A percentile compares a stretch with the other conserved stretches of the same genome.
Conservation (phyloP, 2,329 filamentous ascomycete genomes). For the Penicillium corylophilum region DNA sequence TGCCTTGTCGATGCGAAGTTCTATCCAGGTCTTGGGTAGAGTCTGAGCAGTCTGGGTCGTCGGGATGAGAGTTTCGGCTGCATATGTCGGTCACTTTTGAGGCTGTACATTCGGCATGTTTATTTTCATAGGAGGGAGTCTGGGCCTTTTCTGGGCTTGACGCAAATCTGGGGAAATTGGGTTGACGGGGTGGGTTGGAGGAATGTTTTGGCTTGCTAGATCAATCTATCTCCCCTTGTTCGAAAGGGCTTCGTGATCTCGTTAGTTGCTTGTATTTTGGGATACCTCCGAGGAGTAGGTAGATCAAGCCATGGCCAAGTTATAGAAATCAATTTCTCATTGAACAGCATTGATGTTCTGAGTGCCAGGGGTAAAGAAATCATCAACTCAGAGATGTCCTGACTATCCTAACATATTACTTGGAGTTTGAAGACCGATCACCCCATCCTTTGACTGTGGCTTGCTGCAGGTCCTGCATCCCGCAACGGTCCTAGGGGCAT, state of each 20-base stretch:
- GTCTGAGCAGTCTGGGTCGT: constrained; percentile 3
- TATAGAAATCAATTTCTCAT: too few species aligned
- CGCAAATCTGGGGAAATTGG: constrained; percentile 10
- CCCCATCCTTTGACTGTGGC: not conserved
- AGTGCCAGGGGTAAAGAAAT: not conserved
- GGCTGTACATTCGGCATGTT: not conserved
- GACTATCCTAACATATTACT: not conserved
- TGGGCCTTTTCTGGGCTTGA: not conserved
- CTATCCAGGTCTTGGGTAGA: not conserved
- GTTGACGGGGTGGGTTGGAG: not conserved
- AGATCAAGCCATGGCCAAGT: too few species aligned
- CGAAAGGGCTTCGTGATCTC: too few species aligned
- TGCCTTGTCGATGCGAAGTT: not conserved
- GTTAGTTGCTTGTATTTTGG: too few species aligned
- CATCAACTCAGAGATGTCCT: not conserved
- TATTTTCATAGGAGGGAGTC: not conserved
- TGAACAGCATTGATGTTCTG: too few species aligned
- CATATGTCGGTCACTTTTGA: constrained; percentile 4
- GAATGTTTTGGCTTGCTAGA: too few species aligned
- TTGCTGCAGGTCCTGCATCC: constrained; percentile 6
- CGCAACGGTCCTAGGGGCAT: constrained; percentile 5
- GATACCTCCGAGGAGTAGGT: too few species aligned
- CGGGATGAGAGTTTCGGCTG: constrained; percentile 5
- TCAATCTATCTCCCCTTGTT: too few species aligned
- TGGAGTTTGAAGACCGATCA: not conserved